Evolutionary conservation across 116 monocot species (phyloP).

Genomic region (Posidonia oceanica): DNA sequence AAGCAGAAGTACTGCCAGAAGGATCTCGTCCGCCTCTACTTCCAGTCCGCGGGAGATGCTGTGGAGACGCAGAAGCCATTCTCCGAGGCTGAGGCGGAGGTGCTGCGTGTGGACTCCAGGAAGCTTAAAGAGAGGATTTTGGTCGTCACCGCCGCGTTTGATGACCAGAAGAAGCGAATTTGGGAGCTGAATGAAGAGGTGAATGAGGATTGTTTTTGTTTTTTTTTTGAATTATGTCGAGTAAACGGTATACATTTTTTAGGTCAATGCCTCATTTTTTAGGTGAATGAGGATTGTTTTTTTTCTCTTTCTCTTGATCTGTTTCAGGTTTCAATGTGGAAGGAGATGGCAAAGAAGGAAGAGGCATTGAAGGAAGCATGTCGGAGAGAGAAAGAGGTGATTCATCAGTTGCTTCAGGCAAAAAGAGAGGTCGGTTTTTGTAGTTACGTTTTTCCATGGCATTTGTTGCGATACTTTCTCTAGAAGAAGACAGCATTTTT

Average conservation of each 20-base stretch:
- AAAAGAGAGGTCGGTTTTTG: conserved; percentile 20
- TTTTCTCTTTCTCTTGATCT: conserved; percentile 8
- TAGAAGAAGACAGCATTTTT: neutral
- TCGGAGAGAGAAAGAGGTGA: conserved; percentile 36
- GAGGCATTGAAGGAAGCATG: conserved; percentile 25
- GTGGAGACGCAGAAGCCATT: conserved; percentile 21
- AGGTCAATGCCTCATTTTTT: too few species aligned
- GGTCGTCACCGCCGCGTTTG: conserved; percentile 16
- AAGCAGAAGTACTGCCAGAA: conserved; percentile 52
- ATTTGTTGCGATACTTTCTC: too few species aligned
- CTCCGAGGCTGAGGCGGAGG: conserved; percentile 20
- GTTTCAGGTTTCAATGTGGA: conserved; percentile 47
- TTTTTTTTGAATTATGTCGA: neutral
- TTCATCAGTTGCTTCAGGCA: conserved; percentile 29
- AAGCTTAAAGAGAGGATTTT: conserved; percentile 41
- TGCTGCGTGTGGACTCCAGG: conserved; percentile 28
- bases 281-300: too few species aligned
- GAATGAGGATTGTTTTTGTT: neutral
- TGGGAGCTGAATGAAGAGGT: conserved; percentile 58
- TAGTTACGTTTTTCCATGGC: neutral
- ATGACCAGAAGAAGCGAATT: conserved; percentile 38
- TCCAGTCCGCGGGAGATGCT: conserved; percentile 43
- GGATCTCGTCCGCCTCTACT: conserved; percentile 60
- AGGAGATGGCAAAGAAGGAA: conserved; percentile 44
- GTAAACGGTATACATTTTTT: too few species aligned